phyloP scores from a whole-genome alignment of 345 rosid species.

The Turritis glabra region DNA sequence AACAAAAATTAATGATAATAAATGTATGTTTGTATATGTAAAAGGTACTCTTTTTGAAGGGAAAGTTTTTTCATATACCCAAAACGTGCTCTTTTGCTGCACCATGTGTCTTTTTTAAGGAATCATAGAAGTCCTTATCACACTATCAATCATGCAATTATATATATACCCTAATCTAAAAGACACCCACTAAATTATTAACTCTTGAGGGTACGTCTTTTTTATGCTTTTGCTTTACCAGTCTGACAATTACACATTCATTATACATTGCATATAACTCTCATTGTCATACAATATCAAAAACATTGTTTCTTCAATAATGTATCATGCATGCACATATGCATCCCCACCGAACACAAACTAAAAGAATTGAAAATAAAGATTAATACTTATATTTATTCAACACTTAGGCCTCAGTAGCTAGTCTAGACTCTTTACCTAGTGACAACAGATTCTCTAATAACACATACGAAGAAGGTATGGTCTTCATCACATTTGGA shows the following conservation, averaged over 20 bases:
- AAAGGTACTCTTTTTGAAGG: slow-evolving; percentile 20
- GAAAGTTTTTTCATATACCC: neutral
- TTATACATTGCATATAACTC: slow-evolving; percentile 21
- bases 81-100: slow-evolving; percentile 22
- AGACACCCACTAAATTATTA: slow-evolving; percentile 11
- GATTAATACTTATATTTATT: slow-evolving; percentile 13
- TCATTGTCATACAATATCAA: neutral
- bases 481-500: neutral
- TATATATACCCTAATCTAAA: slow-evolving; percentile 24
- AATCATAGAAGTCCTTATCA: slow-evolving; percentile 29
- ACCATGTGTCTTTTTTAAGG: slow-evolving; percentile 31
- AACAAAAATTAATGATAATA: neutral
- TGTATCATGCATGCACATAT: slow-evolving; percentile 24
- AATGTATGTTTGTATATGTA: neutral
- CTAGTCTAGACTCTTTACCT: neutral
- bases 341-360: slow-evolving; percentile 15
- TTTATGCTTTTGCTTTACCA: slow-evolving; percentile 26
- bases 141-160: slow-evolving; percentile 31
- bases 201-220: neutral
- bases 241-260: slow-evolving; percentile 26
- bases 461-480: too few relatives aligned
- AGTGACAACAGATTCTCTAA: neutral
- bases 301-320: slow-evolving; percentile 19
- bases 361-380: slow-evolving; percentile 3
- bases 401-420: neutral